Conservation (phyloP, 2,329 filamentous ascomycete genomes). For the Aureobasidium leucospermi region DNA sequence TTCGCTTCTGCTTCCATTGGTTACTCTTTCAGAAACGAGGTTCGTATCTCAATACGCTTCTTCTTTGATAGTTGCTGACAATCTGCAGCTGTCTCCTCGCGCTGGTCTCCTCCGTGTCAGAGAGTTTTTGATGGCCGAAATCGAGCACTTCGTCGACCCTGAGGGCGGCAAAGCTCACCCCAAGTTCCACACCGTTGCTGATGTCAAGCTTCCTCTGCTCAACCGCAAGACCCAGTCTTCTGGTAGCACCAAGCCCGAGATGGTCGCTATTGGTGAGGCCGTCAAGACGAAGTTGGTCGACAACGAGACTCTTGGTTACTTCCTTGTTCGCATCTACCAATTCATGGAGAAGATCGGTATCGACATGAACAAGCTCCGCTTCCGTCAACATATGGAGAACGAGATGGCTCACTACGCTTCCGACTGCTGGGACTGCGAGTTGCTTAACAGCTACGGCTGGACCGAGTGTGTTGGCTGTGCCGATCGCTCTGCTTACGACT, state of each 20-base stretch:
- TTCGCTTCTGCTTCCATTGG: constrained; percentile 96
- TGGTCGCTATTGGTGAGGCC: constrained; percentile 75
- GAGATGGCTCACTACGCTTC: constrained; percentile 90
- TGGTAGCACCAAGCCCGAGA: constrained; percentile 70
- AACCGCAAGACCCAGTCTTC: constrained; percentile 78
- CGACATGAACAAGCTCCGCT: constrained; percentile 80
- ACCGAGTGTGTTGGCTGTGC: constrained; percentile 97
- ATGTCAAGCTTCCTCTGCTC: constrained; percentile 76
- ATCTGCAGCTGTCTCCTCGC: constrained; percentile 66
- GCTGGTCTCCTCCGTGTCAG: constrained; percentile 86
- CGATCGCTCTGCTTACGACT: constrained; percentile 88
- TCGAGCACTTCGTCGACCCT: constrained; percentile 97
- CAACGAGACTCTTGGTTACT: constrained; percentile 97
- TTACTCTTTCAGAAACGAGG: constrained; percentile 93
- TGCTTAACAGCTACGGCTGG: constrained; percentile 90
- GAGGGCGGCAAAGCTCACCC: constrained; percentile 89
- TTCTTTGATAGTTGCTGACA: neutral
- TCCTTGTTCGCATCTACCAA: constrained; percentile 84
- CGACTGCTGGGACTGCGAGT: constrained; percentile 97
- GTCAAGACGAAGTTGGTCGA: constrained; percentile 78
- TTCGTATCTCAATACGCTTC: neutral
- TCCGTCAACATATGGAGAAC: constrained; percentile 93
- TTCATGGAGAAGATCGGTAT: constrained; percentile 87
- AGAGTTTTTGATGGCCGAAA: constrained; percentile 98
- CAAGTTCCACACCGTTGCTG: constrained; percentile 77